Evolutionary conservation across 164 flowering plant genomes (phyloP).

Genomic region (Warburgia ugandensis): DNA sequence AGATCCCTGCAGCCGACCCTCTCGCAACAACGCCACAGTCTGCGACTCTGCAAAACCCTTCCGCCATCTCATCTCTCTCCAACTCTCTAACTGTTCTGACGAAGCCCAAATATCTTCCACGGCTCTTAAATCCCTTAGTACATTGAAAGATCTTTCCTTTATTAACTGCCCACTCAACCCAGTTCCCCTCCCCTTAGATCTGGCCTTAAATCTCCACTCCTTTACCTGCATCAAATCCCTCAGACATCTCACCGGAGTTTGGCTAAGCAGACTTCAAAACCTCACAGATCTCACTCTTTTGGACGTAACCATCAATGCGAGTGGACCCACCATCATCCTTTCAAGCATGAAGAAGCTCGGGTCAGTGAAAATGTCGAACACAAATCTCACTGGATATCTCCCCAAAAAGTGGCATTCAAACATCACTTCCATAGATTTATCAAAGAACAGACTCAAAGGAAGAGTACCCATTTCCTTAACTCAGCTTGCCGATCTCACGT

Average conservation of each 20-base stretch:
- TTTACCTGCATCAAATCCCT: constrained; percentile 61
- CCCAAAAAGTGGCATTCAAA: constrained; percentile 53
- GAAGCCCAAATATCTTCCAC: constrained; percentile 61
- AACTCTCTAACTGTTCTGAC: constrained; percentile 73
- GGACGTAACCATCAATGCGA: constrained; percentile 37
- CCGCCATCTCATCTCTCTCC: constrained; percentile 74
- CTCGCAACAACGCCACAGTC: constrained; percentile 40
- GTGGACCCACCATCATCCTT: constrained; percentile 57
- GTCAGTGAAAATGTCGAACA: constrained; percentile 50
- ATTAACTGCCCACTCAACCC: constrained; percentile 59
- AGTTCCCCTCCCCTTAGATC: constrained; percentile 53
- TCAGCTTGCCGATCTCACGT: constrained; percentile 6
- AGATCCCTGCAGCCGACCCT: constrained; percentile 66
- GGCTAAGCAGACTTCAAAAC: constrained; percentile 52
- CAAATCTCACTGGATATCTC: constrained; percentile 62
- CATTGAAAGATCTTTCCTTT: constrained; percentile 56
- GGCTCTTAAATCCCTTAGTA: constrained; percentile 65
- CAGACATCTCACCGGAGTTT: constrained; percentile 60
- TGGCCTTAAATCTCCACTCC: constrained; percentile 50
- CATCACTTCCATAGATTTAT: constrained; percentile 64
- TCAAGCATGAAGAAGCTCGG: constrained; percentile 40
- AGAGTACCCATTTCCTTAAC: constrained; percentile 21
- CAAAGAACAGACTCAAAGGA: constrained; percentile 57
- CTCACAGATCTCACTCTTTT: constrained; percentile 65
- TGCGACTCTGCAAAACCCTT: constrained; percentile 73